A percentile compares a stretch with the other conserved stretches of the same genome.
Conservation (phyloP, 768 basidiomycete species). For the Fomitopsis serialis region DNA sequence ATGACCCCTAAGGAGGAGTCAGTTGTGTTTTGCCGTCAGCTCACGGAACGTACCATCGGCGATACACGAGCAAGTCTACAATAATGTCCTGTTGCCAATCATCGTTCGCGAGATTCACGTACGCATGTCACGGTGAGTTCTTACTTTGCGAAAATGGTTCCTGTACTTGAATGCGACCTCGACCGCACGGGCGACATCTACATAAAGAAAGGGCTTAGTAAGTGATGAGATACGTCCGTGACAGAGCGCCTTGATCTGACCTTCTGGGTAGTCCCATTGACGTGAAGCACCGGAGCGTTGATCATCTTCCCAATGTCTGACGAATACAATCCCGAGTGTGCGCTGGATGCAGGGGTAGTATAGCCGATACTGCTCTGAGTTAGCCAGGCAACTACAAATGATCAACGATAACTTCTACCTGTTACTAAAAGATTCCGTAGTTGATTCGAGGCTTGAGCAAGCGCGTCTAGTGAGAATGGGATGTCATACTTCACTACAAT, state of each 20-base stretch:
- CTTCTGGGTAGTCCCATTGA: slow-evolving; percentile 93
- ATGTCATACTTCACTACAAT: slow-evolving; percentile 80
- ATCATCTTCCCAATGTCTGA: slow-evolving; percentile 90
- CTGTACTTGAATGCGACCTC: slow-evolving; percentile 86
- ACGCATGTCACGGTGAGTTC: not conserved
- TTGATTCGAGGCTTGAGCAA: no score
- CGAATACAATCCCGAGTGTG: slow-evolving; percentile 83
- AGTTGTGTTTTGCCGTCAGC: not conserved
- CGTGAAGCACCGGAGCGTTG: slow-evolving; percentile 82
- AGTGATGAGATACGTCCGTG: not conserved
- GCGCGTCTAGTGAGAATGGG: slow-evolving; percentile 19
- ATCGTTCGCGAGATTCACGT: not conserved
- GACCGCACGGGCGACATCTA: slow-evolving; percentile 81
- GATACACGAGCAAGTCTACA: slow-evolving; percentile 84
- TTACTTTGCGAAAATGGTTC: slow-evolving; percentile 76
- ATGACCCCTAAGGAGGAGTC: slow-evolving; percentile 52
- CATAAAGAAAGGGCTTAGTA: not conserved
- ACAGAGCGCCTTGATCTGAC: slow-evolving; percentile 22
- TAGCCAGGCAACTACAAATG: not conserved
- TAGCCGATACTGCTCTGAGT: slow-evolving; percentile 68
- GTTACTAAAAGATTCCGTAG: no score
- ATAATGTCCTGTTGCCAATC: slow-evolving; percentile 62
- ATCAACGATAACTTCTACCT: not conserved
- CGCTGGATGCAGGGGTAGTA: slow-evolving; percentile 81
- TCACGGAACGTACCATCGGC: slow-evolving; percentile 53